Conservation (phyloP, 495 filamentous ascomycete genomes). For the Friedmanniomyces simplex region DNA sequence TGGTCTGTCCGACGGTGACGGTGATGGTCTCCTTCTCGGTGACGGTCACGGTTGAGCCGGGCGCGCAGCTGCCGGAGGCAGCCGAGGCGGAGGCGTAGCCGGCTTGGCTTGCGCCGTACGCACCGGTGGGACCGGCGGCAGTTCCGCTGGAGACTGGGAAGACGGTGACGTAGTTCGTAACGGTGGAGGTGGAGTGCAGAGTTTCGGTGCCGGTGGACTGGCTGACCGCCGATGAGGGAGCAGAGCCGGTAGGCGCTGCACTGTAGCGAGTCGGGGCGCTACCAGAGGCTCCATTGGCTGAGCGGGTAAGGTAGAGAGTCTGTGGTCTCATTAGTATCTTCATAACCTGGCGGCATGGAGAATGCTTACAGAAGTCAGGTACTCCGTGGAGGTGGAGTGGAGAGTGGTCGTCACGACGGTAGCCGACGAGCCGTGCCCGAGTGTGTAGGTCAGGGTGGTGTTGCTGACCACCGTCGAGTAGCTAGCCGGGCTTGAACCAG, state of each 20-base stretch:
- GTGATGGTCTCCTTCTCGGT: constrained; percentile 15
- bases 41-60: constrained; percentile 10
- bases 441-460: constrained; percentile 15
- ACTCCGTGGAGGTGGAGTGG: constrained; percentile 13
- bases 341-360: not conserved
- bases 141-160: constrained; percentile 3
- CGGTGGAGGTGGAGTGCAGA: constrained; percentile 12
- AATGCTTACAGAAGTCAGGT: constrained; percentile 13
- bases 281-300: not conserved
- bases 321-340: not conserved
- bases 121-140: not conserved
- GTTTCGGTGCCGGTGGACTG: not conserved
- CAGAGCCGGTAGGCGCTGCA: not conserved
- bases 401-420: constrained; percentile 15
- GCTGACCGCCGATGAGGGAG: not conserved
- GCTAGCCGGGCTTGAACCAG: not conserved
- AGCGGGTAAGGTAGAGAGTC: constrained; percentile 12
- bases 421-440: constrained; percentile 6
- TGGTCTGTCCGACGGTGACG: not conserved
- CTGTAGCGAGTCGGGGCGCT: not conserved
- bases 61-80: not conserved
- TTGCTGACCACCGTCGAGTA: constrained; percentile 2
- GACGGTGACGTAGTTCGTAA: constrained; percentile 18
- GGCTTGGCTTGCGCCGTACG: not conserved
- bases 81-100: not conserved